Percentiles rank a stretch among this genome's conserved stretches.
These are phyloP conservation scores for Thuja plicata DNA, from an alignment of 83 land plant genomes.

Conservation along the genomic window DNA sequence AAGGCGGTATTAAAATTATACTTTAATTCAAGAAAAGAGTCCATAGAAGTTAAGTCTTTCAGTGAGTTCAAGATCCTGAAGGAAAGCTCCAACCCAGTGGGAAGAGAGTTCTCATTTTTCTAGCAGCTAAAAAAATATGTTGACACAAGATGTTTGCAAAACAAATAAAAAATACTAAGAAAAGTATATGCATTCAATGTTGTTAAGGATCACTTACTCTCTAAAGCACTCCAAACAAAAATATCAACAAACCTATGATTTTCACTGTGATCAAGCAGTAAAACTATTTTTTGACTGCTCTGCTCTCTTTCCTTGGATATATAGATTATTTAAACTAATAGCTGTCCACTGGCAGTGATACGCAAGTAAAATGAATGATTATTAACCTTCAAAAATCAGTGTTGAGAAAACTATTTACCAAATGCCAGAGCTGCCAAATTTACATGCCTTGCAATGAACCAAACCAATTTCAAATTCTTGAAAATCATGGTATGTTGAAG, in stretches of 20 bases:
- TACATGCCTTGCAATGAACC: neutral
- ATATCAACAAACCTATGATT: neutral
- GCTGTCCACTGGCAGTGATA: neutral
- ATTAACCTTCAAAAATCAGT: neutral
- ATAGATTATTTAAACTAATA: neutral
- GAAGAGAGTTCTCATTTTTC: neutral
- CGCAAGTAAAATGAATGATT: neutral
- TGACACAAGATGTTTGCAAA: neutral
- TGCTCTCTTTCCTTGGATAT: neutral
- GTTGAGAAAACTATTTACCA: neutral
- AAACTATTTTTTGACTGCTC: neutral
- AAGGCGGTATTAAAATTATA: neutral
- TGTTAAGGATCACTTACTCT: neutral
- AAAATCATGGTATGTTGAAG: neutral
- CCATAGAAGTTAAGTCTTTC: neutral
- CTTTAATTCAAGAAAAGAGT: neutral
- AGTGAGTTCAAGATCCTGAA: neutral
- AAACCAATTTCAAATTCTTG: neutral
- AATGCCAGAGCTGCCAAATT: neutral
- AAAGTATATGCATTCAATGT: neutral
- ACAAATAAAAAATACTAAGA: neutral
- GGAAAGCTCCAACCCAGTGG: neutral
- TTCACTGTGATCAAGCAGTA: neutral
- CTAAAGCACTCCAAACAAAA: neutral
- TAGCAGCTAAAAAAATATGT: neutral